Evolutionary conservation across 352 stramenopile species (phyloP).

Genomic region (Phytophthora aleatoria): DNA sequence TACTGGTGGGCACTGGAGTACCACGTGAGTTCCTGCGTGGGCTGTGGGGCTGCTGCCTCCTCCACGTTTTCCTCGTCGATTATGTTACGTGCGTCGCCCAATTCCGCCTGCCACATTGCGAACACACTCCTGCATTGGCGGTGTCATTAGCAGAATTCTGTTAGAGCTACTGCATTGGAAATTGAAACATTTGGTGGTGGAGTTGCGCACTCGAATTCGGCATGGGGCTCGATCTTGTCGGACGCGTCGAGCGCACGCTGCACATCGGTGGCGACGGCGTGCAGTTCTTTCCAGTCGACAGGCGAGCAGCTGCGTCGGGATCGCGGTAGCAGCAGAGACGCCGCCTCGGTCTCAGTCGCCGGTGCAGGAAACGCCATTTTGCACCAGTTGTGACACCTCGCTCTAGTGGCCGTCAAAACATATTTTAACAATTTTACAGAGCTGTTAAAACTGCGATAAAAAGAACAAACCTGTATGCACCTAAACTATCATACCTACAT

Average conservation of each 20-base stretch:
- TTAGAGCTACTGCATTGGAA: not conserved
- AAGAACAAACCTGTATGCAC: no score
- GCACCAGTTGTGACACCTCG: not conserved
- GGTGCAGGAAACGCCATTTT: not conserved
- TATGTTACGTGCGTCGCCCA: constrained; percentile 40
- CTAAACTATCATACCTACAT: no score
- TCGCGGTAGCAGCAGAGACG: constrained; percentile 20
- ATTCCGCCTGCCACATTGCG: constrained; percentile 74
- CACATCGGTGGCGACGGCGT: constrained; percentile 50
- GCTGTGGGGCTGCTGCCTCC: not conserved
- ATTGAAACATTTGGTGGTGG: not conserved
- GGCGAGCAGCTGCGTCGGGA: constrained; percentile 28
- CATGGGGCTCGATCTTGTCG: constrained; percentile 51
- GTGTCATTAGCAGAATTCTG: not conserved
- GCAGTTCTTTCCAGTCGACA: constrained; percentile 69
- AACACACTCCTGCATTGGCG: constrained; percentile 53
- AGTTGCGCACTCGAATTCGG: constrained; percentile 60
- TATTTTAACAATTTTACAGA: no score
- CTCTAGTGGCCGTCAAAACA: no score
- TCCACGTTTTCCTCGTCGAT: constrained; percentile 11
- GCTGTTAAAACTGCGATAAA: no score
- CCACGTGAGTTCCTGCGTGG: constrained; percentile 46
- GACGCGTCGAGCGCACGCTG: constrained; percentile 69
- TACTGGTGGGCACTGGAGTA: constrained; percentile 80
- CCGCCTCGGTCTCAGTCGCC: not conserved